phyloP scores from a whole-genome alignment of 2,329 filamentous ascomycete genomes.

The Penicillium sp. region DNA sequence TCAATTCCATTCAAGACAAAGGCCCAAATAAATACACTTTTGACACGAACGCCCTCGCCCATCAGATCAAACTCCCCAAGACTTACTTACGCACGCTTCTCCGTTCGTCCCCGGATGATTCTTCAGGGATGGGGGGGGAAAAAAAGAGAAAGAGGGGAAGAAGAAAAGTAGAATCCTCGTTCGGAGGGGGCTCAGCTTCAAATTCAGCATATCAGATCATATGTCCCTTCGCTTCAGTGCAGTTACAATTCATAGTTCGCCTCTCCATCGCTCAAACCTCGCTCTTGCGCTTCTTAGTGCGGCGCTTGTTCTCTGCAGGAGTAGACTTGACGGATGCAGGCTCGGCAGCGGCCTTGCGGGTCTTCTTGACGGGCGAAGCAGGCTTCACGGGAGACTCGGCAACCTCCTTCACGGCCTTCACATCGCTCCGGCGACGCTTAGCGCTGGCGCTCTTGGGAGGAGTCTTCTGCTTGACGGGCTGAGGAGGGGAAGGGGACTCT shows the following conservation, averaged over 20 bases:
- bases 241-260: not conserved
- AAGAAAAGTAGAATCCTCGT: slow-evolving; percentile 28
- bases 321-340: slow-evolving; percentile 36
- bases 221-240: not conserved
- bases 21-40: slow-evolving; percentile 3
- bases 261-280: slow-evolving; percentile 33
- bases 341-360: slow-evolving; percentile 12
- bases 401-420: slow-evolving; percentile 40
- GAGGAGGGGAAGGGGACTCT: slow-evolving; percentile 39
- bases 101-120: not conserved
- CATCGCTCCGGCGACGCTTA: slow-evolving; percentile 51
- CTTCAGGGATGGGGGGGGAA: not conserved
- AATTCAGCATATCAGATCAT: not conserved
- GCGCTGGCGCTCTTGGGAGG: slow-evolving; percentile 43
- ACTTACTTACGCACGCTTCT: not conserved
- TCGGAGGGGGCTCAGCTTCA: not conserved
- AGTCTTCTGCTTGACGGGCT: slow-evolving; percentile 48
- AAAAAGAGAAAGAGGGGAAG: slow-evolving; percentile 9
- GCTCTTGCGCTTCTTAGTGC: slow-evolving; percentile 55
- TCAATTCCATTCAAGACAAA: not conserved
- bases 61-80: not conserved
- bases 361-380: slow-evolving; percentile 26
- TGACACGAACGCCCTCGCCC: slow-evolving; percentile 13
- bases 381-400: slow-evolving; percentile 35
- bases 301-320: slow-evolving; percentile 40